Evolutionary conservation across 2,329 filamentous ascomycete genomes (phyloP).

Genomic region (Trichoderma cornu-damae): DNA sequence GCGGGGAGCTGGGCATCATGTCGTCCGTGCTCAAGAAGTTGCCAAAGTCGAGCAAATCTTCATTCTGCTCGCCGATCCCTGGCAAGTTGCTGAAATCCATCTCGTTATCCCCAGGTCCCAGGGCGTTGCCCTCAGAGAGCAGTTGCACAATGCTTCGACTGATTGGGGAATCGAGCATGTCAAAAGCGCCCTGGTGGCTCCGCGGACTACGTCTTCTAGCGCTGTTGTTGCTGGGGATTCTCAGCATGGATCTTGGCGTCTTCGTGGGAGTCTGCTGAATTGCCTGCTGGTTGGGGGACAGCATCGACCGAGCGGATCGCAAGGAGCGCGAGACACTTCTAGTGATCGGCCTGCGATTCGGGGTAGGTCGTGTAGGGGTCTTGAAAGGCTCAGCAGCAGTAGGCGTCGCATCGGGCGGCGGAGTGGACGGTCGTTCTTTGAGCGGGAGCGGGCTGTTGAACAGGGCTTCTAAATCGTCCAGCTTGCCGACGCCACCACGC

Average conservation of each 20-base stretch:
- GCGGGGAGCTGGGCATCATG: slow-evolving; percentile 46
- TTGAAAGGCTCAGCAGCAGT: slow-evolving; percentile 48
- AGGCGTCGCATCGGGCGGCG: slow-evolving; percentile 43
- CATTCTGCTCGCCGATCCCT: slow-evolving; percentile 35
- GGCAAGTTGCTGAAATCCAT: slow-evolving; percentile 41
- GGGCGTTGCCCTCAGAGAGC: slow-evolving; percentile 51
- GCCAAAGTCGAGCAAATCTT: slow-evolving; percentile 42
- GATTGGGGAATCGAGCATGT: slow-evolving; percentile 51
- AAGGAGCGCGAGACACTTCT: slow-evolving; percentile 56
- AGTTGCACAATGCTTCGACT: slow-evolving; percentile 60
- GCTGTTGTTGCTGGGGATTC: slow-evolving; percentile 32
- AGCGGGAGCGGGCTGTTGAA: slow-evolving; percentile 54
- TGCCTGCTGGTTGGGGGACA: slow-evolving; percentile 41
- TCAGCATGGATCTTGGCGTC: slow-evolving; percentile 34
- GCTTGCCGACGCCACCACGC: slow-evolving; percentile 28
- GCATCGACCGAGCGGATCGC: slow-evolving; percentile 41
- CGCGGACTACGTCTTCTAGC: slow-evolving; percentile 42
- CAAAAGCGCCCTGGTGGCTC: slow-evolving; percentile 35
- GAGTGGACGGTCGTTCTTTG: slow-evolving; percentile 44
- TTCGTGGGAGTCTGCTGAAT: slow-evolving; percentile 47
- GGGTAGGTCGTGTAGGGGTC: slow-evolving; percentile 59
- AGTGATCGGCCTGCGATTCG: slow-evolving; percentile 56
- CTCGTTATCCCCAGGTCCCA: slow-evolving; percentile 39
- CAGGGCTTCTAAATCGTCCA: slow-evolving; percentile 57
- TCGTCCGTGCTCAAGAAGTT: slow-evolving; percentile 45